Evolutionary conservation across 2,329 filamentous ascomycete genomes (phyloP), one percentile per base, ranked within the genome.

Genomic region (Myriosclerotinia curreyana): DNA sequence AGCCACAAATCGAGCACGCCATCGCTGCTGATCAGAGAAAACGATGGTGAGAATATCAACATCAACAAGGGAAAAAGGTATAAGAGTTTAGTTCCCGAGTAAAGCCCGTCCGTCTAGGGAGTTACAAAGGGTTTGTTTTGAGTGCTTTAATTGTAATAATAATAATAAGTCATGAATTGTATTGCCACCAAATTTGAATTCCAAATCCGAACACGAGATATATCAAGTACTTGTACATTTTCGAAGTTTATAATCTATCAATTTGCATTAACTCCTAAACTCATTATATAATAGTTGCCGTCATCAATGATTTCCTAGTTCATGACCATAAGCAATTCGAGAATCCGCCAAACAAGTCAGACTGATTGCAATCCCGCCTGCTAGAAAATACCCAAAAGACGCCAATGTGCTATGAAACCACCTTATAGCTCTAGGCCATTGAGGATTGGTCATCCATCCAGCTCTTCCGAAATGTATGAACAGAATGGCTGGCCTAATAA

Each of bases 181-280:
- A n/a, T n/a, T n/a, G n/a, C n/a, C n/a, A n/a, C n/a, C n/a, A n/a
- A n/a, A 31, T 31, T 31, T 31, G 20, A 48, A 25, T 12, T 4
- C 36, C 55, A 22, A 58, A 36, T 7, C 8, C 28, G 20, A 42
- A 58, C 28, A 44, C 55, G 28, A 58, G 50, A 52, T 52, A 58
- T 15, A 17, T 36, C 14, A 15, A n/a, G 20, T 38, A 38, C 11
- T 38, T 48, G 20, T 38, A 38, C 11, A 53, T 48, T 48, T 36
- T 17, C 14, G n/a, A 22, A 6, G 17, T 31, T n/a, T 17, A 28
- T 28, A 61, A 42, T 46, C 20, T 51, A 53, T 22, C 44, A 51
- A 28, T 54, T 34, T 38, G 42, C 44, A 67, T 68, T 66, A 66
- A 51, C 60, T 49, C 66, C 61, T 64, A 61, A 46, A 59, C 28